These are phyloP conservation scores for Xerocomus nothofagi DNA, from an alignment of 1,284 basidiomycete species.

Conservation along the genomic window DNA sequence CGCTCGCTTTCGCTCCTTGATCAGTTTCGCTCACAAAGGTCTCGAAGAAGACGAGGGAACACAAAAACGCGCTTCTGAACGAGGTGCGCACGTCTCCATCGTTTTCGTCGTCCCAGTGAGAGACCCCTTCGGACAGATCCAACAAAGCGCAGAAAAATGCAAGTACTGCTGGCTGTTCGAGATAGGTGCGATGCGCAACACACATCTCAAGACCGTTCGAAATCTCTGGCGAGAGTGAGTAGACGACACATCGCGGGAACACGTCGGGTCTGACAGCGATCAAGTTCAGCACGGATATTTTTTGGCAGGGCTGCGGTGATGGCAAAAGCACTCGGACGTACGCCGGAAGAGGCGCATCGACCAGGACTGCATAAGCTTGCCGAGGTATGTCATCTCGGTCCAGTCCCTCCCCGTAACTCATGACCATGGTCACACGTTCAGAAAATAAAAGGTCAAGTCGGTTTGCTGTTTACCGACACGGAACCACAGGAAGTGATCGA, in stretches of 20 bases:
- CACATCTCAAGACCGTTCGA: conserved; percentile 91
- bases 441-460: conserved; percentile 93
- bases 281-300: conserved; percentile 86
- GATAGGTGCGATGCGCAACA: conserved; percentile 93
- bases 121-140: conserved; percentile 59
- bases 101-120: conserved; percentile 3
- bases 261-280: conserved; percentile 8
- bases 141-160: conserved; percentile 82
- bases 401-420: conserved; percentile 6
- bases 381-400: conserved; percentile 50
- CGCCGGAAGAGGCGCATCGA: conserved; percentile 85
- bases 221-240: conserved; percentile 91
- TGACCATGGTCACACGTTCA: conserved; percentile 36
- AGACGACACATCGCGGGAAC: not conserved
- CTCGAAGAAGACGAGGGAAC: conserved; percentile 76
- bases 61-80: conserved; percentile 83
- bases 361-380: conserved; percentile 80
- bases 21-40: conserved; percentile 79
- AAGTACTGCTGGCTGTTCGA: conserved; percentile 95
- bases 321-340: conserved; percentile 92
- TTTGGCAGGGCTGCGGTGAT: conserved; percentile 93
- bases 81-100: conserved; percentile 54
- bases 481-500: conserved; percentile 86
- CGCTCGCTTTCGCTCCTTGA: conserved; percentile 1
- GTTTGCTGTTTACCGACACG: conserved; percentile 89